These are phyloP conservation scores for Termitomyces sp. DNA, from an alignment of 768 basidiomycete genomes.

Conservation along the genomic window DNA sequence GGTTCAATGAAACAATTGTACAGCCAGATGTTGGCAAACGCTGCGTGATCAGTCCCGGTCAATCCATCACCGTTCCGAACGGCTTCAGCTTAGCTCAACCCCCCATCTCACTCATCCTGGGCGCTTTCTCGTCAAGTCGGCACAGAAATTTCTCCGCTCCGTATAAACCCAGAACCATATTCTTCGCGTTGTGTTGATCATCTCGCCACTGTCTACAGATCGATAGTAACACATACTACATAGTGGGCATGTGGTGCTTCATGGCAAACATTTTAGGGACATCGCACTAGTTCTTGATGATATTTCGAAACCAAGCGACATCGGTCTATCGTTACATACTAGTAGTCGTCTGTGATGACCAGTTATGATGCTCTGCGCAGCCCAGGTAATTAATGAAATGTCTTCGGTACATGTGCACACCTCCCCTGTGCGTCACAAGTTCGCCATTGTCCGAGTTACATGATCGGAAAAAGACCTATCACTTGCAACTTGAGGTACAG, in stretches of 20 bases:
- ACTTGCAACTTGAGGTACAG: neutral
- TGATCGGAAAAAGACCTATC: too few species aligned
- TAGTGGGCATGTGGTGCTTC: neutral
- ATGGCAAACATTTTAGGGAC: neutral
- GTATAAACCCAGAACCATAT: neutral
- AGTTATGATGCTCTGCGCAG: neutral
- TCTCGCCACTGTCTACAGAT: neutral
- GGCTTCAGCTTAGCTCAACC: neutral
- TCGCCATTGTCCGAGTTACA: too few species aligned
- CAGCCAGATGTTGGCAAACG: constrained; percentile 14
- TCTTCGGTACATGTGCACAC: neutral
- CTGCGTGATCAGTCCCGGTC: neutral
- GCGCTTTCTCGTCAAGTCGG: neutral
- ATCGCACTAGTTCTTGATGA: too few species aligned
- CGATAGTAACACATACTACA: too few species aligned
- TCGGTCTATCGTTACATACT: neutral
- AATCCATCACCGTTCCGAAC: neutral
- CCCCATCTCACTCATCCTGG: neutral
- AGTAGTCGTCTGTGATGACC: neutral
- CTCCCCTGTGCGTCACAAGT: neutral
- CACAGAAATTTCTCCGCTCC: neutral
- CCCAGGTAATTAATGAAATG: neutral
- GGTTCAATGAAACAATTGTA: constrained; percentile 12
- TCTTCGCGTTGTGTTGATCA: neutral
- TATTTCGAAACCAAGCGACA: neutral